Conservation (phyloP, 495 filamentous ascomycete genomes). For the Beverwykella pulmonaria region DNA sequence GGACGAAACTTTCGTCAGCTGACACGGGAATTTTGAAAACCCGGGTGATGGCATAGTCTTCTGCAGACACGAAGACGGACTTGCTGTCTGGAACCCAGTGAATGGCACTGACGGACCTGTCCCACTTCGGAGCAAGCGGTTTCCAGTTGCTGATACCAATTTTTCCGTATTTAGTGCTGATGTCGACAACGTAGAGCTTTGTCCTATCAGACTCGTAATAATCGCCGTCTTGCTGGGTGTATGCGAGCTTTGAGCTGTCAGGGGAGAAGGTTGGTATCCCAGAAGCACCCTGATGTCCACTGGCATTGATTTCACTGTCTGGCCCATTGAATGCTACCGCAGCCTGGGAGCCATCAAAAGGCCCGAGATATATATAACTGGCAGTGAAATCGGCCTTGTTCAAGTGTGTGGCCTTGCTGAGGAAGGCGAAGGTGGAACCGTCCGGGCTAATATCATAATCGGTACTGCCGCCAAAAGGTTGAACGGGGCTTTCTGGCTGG, state of each 20-base stretch:
- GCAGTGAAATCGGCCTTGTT: slow-evolving; percentile 80
- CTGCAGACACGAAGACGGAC: slow-evolving; percentile 38
- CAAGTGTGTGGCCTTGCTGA: slow-evolving; percentile 77
- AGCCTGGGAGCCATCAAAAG: slow-evolving; percentile 50
- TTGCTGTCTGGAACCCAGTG: slow-evolving; percentile 36
- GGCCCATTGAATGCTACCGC: slow-evolving; percentile 49
- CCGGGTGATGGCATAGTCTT: slow-evolving; percentile 35
- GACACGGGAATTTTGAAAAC: slow-evolving; percentile 27
- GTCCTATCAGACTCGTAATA: slow-evolving; percentile 84
- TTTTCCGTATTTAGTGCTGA: background rate
- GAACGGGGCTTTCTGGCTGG: slow-evolving; percentile 52
- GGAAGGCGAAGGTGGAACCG: slow-evolving; percentile 64
- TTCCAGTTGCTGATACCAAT: slow-evolving; percentile 21
- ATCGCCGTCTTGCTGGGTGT: slow-evolving; percentile 67
- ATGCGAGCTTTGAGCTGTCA: slow-evolving; percentile 70
- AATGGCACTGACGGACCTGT: slow-evolving; percentile 31
- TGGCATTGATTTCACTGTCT: slow-evolving; percentile 46
- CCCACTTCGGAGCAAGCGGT: slow-evolving; percentile 25
- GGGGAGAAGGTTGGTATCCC: slow-evolving; percentile 74
- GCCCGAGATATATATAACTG: slow-evolving; percentile 72
- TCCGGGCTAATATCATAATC: slow-evolving; percentile 60
- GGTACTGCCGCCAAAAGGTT: slow-evolving; percentile 59
- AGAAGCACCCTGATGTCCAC: slow-evolving; percentile 61
- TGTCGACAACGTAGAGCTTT: slow-evolving; percentile 61
- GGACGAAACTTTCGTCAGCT: background rate